A percentile compares a stretch with the other conserved stretches of the same genome.
These are phyloP conservation scores for Colletotrichum horii DNA, from an alignment of 2,329 filamentous ascomycete genomes.

Conservation along the genomic window DNA sequence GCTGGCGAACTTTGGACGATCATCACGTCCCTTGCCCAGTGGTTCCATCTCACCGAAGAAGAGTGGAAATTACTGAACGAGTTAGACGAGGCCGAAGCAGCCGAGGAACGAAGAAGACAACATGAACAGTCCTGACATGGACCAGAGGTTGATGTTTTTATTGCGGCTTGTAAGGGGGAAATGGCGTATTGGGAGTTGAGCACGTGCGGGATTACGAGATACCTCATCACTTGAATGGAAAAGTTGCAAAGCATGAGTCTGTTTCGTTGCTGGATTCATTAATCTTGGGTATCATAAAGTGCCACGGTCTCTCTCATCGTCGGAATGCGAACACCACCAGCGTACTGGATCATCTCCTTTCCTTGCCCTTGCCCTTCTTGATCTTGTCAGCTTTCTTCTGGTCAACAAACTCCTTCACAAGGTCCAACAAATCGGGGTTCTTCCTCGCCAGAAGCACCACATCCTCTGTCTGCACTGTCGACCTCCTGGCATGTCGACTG, in stretches of 20 bases:
- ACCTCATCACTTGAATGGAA: not conserved
- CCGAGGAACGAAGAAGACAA: slow-evolving; percentile 6
- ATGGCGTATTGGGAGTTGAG: not conserved
- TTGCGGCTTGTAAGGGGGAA: not conserved
- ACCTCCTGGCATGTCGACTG: slow-evolving; percentile 78
- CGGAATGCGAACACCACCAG: not conserved
- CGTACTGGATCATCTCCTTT: not conserved
- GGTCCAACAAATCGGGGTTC: slow-evolving; percentile 81
- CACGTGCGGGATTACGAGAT: not conserved
- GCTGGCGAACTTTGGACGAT: slow-evolving; percentile 51
- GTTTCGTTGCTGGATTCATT: not conserved
- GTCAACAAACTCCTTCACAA: slow-evolving; percentile 75
- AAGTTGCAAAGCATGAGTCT: not conserved
- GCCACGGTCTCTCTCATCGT: not conserved
- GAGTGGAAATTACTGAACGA: slow-evolving; percentile 41
- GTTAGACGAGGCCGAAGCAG: slow-evolving; percentile 29
- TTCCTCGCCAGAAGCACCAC: slow-evolving; percentile 85
- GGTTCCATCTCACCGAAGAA: slow-evolving; percentile 46
- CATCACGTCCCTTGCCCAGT: slow-evolving; percentile 42
- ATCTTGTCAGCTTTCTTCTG: slow-evolving; percentile 53
- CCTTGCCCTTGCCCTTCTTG: slow-evolving; percentile 19
- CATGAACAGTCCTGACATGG: not conserved
- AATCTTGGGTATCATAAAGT: slow-evolving; percentile 6
- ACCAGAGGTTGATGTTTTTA: not conserved
- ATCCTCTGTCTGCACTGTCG: slow-evolving; percentile 82